Conservation (phyloP, 345 rosid genomes). For the Linum trigynum region DNA sequence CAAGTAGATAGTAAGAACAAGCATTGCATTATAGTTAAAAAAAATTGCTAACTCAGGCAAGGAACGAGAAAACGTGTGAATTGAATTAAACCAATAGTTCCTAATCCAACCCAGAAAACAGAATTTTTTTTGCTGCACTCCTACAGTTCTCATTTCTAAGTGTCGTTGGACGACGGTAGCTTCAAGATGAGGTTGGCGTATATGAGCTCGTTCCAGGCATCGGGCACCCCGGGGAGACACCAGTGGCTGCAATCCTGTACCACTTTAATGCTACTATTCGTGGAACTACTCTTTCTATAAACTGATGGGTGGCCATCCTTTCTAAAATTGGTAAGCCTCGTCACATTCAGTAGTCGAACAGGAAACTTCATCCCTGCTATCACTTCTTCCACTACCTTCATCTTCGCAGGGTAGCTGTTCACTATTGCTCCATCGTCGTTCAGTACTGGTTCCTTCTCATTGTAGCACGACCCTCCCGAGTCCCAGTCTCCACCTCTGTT, state of each 20-base stretch:
- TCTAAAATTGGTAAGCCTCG: slow-evolving; percentile 77
- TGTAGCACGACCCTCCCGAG: slow-evolving; percentile 83
- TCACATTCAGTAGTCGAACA: slow-evolving; percentile 60
- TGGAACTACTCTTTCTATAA: slow-evolving; percentile 44
- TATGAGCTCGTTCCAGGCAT: slow-evolving; percentile 88
- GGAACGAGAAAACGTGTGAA: too few species aligned
- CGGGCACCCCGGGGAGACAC: slow-evolving; percentile 95
- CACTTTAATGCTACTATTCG: slow-evolving; percentile 35
- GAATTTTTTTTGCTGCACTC: too few species aligned
- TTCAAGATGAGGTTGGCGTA: slow-evolving; percentile 49
- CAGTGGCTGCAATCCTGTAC: slow-evolving; percentile 95
- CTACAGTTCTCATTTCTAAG: too few species aligned
- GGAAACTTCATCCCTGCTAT: slow-evolving; percentile 46
- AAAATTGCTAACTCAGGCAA: too few species aligned
- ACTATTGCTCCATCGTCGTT: slow-evolving; percentile 40
- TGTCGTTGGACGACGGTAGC: slow-evolving; percentile 9
- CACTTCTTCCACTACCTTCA: slow-evolving; percentile 85
- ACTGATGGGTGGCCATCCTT: slow-evolving; percentile 89
- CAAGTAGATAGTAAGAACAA: too few species aligned
- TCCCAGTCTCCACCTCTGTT: slow-evolving; percentile 96
- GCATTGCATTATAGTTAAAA: too few species aligned
- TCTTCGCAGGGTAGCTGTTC: slow-evolving; percentile 59
- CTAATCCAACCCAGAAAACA: too few species aligned
- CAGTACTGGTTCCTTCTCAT: slow-evolving; percentile 60
- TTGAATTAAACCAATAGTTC: too few species aligned